Evolutionary conservation across 306 rosid species (phyloP).

Genomic region (Begonia masoniana): DNA sequence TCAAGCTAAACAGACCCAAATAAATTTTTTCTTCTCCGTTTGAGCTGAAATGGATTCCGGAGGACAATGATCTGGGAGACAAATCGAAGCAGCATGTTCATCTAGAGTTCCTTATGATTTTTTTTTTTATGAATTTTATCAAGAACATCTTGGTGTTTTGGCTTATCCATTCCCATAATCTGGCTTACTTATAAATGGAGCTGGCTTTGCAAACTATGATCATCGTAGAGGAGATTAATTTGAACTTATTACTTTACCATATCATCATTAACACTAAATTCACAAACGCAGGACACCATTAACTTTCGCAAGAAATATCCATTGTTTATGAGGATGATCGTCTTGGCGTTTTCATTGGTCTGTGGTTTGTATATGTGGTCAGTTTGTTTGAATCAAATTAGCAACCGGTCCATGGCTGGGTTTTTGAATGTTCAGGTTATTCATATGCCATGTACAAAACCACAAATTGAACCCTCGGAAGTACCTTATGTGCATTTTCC

Average conservation of each 20-base stretch:
- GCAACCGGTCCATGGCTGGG: constrained; percentile 33
- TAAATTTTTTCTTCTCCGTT: constrained; percentile 5
- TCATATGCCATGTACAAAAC: constrained; percentile 59
- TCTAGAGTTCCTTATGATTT: background rate
- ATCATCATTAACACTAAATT: constrained; percentile 9
- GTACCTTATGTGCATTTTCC: constrained; percentile 74
- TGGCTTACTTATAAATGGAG: background rate
- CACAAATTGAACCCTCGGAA: constrained; percentile 54
- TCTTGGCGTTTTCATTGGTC: constrained; percentile 65
- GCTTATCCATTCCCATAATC: background rate
- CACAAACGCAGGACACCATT: constrained; percentile 50
- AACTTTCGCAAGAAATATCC: constrained; percentile 56
- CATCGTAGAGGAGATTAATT: background rate
- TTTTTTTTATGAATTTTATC: background rate
- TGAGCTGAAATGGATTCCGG: background rate
- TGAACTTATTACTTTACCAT: background rate
- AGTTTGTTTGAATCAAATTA: constrained; percentile 76
- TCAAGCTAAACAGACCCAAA: constrained; percentile 20
- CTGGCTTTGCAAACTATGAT: background rate
- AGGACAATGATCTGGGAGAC: constrained; percentile 3
- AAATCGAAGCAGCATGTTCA: background rate
- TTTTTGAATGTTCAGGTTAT: constrained; percentile 36
- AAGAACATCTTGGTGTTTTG: background rate
- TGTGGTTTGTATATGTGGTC: constrained; percentile 89
- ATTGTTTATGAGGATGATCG: constrained; percentile 61